Evolutionary conservation across 1,139 yeast species (phyloP), one percentile per base, ranked within the genome.

Genomic region (Hansenula lynferdii): DNA sequence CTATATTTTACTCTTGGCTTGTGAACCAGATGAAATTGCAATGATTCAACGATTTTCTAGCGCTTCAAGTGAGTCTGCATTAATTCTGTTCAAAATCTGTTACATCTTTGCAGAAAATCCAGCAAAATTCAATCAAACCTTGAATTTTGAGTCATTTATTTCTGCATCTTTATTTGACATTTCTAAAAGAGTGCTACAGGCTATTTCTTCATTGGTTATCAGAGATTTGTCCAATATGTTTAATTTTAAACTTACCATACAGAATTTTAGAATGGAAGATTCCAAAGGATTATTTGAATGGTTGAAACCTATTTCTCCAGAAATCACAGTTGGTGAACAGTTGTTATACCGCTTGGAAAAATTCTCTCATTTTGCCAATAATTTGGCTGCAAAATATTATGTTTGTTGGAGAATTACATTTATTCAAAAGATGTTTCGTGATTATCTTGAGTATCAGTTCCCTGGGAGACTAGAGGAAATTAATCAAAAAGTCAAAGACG

Each of bases 1-100:
- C 36, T 58, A 47, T 37, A 44, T 62, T 14, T 39, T 61, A 27
- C 45, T 53, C 45, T 36, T 55, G 23, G 50, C 61, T 5, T 55
- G 57, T 36, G 52, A 47, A 4, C 23, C 44, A 6, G 36, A 42
- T 5, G 60, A 60, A 16, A 16, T 37, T 3, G 40, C 34, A 11
- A 8, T 46, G 15, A 34, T 38, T 19, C 42, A 47, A 25, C 49
- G 43, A 28, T 58, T 53, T 41, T 33, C 53, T 0, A 28, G 40
- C 6, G 36, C 41, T 10, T 39, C 62, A 6, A 42, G 52, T 6
- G 60, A 56, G 31, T 47, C 55, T 1, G 47, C 54, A 1, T 44
- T 60, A n/a, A 47, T 53, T 17, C 28, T 54, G 8, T 50, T 61
- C 40, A 53, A 50, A 36, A 29, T 54, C 2, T 42, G 42, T 15